Evolutionary conservation across 768 basidiomycete species (phyloP).

Genomic region (Russula sp.): DNA sequence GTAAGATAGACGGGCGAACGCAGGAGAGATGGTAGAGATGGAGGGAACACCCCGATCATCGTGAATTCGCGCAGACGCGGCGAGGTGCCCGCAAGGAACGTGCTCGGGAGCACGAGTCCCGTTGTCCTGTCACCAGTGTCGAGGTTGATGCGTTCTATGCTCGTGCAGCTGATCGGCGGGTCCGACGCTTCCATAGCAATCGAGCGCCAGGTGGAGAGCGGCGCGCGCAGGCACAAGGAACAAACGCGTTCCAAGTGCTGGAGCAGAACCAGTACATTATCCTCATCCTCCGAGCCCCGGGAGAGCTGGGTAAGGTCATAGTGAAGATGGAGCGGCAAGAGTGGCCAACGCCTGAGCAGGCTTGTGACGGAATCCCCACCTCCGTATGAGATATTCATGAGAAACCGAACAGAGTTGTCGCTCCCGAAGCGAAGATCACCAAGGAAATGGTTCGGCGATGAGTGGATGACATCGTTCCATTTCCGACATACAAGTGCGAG

Average conservation of each 20-base stretch:
- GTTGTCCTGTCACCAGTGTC: neutral
- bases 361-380: neutral
- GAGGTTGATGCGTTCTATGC: neutral
- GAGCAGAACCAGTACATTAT: neutral
- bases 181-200: neutral
- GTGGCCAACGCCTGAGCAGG: neutral
- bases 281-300: too few relatives aligned
- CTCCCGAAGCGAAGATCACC: neutral
- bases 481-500: conserved; percentile 2
- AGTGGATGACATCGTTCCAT: neutral
- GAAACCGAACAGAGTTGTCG: neutral
- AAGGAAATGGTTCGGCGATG: neutral
- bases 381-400: neutral
- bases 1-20: neutral
- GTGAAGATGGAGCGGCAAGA: too few relatives aligned
- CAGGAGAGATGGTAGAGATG: neutral
- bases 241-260: neutral
- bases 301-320: too few relatives aligned
- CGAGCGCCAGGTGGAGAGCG: neutral
- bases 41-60: neutral
- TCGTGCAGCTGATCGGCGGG: neutral
- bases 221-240: neutral
- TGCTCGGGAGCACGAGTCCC: neutral
- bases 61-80: neutral
- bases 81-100: neutral